phyloP scores from a whole-genome alignment of 176 grass and related monocot genomes.

The Cenchrus fungigraminus region DNA sequence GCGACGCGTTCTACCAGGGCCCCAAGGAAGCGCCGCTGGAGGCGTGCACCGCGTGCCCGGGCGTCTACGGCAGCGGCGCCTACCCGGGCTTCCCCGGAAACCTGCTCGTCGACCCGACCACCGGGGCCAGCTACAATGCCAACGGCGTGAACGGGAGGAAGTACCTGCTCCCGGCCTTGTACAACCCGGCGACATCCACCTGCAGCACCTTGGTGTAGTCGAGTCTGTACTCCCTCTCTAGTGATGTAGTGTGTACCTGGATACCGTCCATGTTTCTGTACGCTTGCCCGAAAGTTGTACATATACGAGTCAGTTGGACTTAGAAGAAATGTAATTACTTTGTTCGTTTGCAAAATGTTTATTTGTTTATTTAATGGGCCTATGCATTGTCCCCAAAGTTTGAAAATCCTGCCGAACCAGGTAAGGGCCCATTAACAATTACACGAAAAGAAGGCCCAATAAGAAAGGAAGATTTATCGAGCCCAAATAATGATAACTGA shows the following conservation, averaged over 20 bases:
- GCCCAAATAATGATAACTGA: background rate
- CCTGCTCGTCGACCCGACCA: conserved; percentile 53
- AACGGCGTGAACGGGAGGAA: conserved; percentile 58
- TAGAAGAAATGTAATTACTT: conserved; percentile 43
- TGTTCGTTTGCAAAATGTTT: background rate
- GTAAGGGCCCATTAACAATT: background rate
- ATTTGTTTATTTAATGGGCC: background rate
- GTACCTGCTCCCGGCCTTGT: conserved; percentile 64
- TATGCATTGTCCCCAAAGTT: background rate
- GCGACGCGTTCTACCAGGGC: conserved; percentile 67
- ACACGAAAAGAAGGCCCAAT: background rate
- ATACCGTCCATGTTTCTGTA: conserved; percentile 12
- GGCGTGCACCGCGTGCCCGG: conserved; percentile 60
- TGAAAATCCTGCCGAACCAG: background rate
- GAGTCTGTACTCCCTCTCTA: background rate
- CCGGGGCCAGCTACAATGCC: conserved; percentile 64
- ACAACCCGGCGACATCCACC: conserved; percentile 49
- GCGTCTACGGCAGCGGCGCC: conserved; percentile 56
- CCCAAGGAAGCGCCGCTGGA: conserved; percentile 48
- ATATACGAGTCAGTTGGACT: conserved; percentile 17
- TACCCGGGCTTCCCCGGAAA: conserved; percentile 63
- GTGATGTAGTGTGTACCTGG: background rate
- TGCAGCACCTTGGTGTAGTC: conserved; percentile 61
- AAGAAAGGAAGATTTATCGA: background rate
- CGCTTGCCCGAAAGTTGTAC: conserved; percentile 40